Percentiles rank a stretch among this genome's conserved stretches.
These are phyloP conservation scores for Trichoderma erinaceum DNA, from an alignment of 495 filamentous ascomycete species.

Conservation along the genomic window DNA sequence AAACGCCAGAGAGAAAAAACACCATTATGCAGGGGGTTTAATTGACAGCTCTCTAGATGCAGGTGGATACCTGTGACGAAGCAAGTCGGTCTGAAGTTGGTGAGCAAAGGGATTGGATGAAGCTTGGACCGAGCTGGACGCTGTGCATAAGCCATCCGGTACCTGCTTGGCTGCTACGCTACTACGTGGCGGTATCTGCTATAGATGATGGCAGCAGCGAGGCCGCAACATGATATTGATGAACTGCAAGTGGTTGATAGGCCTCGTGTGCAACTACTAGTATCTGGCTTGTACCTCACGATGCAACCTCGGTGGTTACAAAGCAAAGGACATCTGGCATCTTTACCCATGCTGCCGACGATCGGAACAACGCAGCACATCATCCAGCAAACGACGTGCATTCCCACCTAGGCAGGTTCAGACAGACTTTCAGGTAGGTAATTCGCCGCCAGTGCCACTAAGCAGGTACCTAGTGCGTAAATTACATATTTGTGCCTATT, in stretches of 20 bases:
- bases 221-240: too few relatives aligned
- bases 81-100: not conserved
- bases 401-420: not conserved
- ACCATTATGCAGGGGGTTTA: constrained; percentile 3
- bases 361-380: not conserved
- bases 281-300: not conserved
- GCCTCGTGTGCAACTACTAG: too few relatives aligned
- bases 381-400: not conserved
- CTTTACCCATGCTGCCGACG: constrained; percentile 7
- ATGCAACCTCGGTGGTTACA: not conserved
- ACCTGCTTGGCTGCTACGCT: not conserved
- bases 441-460: too few relatives aligned
- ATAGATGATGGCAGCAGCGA: too few relatives aligned
- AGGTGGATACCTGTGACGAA: not conserved
- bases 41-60: constrained; percentile 1
- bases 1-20: not conserved
- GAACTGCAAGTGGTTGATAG: too few relatives aligned
- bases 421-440: not conserved
- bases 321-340: constrained; percentile 10
- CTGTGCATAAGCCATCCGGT: not conserved
- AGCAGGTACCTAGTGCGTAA: too few relatives aligned
- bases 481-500: too few relatives aligned
- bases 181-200: too few relatives aligned
- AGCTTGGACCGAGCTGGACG: not conserved
- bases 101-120: constrained; percentile 3